Conservation (phyloP, 2,329 filamentous ascomycete genomes). For the Tricladium varicosporioides region DNA sequence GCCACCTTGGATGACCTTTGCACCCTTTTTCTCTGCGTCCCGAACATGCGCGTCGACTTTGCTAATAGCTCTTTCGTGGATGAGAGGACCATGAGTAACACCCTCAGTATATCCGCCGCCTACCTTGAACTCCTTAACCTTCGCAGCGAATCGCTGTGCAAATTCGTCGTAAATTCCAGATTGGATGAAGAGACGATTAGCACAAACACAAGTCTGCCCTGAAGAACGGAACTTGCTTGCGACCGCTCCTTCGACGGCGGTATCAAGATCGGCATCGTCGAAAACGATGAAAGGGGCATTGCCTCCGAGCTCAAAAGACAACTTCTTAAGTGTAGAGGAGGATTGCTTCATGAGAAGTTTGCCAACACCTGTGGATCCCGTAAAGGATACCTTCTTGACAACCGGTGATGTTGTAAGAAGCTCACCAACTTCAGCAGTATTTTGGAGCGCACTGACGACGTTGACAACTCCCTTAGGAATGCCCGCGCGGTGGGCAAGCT, state of each 20-base stretch:
- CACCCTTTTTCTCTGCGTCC: conserved; percentile 77
- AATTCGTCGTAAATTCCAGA: conserved; percentile 76
- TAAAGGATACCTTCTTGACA: conserved; percentile 91
- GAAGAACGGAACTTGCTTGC: conserved; percentile 90
- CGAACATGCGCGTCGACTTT: conserved; percentile 80
- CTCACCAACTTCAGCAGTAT: conserved; percentile 77
- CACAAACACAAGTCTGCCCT: conserved; percentile 93
- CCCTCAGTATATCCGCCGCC: conserved; percentile 70
- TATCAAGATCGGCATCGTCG: conserved; percentile 87
- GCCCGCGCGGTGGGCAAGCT: conserved; percentile 82
- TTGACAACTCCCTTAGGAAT: conserved; percentile 91
- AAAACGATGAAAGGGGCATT: conserved; percentile 98
- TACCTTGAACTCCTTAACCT: conserved; percentile 72
- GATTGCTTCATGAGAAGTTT: conserved; percentile 87
- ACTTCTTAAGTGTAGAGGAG: conserved; percentile 74
- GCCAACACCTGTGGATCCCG: conserved; percentile 70
- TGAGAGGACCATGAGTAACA: conserved; percentile 77
- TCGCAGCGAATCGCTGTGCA: conserved; percentile 63
- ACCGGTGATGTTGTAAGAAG: conserved; percentile 72
- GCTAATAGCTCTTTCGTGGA: conserved; percentile 76
- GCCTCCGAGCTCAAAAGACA: conserved; percentile 87
- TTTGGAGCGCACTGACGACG: conserved; percentile 74
- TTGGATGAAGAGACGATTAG: conserved; percentile 81
- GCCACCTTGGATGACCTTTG: conserved; percentile 71
- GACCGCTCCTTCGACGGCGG: conserved; percentile 79